Evolutionary conservation across 495 filamentous ascomycete species (phyloP).

Genomic region (Astrothelium macrocarpum): DNA sequence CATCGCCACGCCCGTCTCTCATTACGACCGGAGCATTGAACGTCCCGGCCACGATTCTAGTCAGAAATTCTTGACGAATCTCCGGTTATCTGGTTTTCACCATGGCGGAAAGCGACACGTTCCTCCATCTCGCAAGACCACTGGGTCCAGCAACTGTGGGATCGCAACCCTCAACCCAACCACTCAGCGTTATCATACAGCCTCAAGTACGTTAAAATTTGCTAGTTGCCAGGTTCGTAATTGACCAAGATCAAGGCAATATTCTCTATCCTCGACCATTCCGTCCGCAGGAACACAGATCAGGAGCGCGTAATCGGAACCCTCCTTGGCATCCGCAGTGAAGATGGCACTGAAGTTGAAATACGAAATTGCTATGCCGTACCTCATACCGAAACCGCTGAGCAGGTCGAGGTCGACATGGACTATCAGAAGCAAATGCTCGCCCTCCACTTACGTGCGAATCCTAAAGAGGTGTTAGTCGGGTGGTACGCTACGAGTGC

Average conservation of each 20-base stretch:
- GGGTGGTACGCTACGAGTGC: slow-evolving; percentile 97
- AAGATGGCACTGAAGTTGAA: slow-evolving; percentile 93
- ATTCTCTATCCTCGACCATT: slow-evolving; percentile 96
- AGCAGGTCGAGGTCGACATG: slow-evolving; percentile 99
- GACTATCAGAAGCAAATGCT: slow-evolving; percentile 99
- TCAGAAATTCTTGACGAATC: not conserved
- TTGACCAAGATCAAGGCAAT: slow-evolving; percentile 42
- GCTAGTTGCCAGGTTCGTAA: not conserved
- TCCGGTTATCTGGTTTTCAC: slow-evolving; percentile 31
- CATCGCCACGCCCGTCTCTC: not conserved
- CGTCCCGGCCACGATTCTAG: not conserved
- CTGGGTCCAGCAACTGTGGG: slow-evolving; percentile 70
- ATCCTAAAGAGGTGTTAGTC: slow-evolving; percentile 85
- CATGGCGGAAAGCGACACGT: slow-evolving; percentile 80
- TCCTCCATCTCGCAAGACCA: slow-evolving; percentile 88
- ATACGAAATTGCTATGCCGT: slow-evolving; percentile 94
- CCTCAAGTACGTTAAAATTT: slow-evolving; percentile 51
- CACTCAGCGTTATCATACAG: slow-evolving; percentile 86
- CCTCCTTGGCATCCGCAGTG: slow-evolving; percentile 78
- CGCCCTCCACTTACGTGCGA: slow-evolving; percentile 80
- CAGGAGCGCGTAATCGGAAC: slow-evolving; percentile 95
- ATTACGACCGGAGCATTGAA: not conserved
- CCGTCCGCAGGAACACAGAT: slow-evolving; percentile 76
- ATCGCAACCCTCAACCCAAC: slow-evolving; percentile 72
- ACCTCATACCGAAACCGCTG: slow-evolving; percentile 92